A percentile compares a stretch with the other conserved stretches of the same genome.
phyloP scores from a whole-genome alignment of 495 filamentous ascomycete species.

The Penicillium riverlandense region DNA sequence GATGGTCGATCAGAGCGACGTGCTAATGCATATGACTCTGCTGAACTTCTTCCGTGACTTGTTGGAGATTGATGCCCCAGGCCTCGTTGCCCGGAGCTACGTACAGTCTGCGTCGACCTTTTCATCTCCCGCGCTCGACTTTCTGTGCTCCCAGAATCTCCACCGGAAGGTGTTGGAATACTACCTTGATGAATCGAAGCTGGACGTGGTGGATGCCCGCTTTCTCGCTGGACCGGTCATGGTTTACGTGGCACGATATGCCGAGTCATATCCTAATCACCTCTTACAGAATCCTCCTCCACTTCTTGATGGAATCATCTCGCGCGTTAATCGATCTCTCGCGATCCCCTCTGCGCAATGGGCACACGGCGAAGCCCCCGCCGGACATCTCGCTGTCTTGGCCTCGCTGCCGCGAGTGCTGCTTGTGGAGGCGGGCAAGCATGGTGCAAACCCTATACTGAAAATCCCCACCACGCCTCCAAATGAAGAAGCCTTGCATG shows the following conservation, averaged over 20 bases:
- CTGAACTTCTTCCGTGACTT: slow-evolving; percentile 70
- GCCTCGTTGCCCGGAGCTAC: slow-evolving; percentile 23
- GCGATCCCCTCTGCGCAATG: slow-evolving; percentile 38
- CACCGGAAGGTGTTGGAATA: slow-evolving; percentile 44
- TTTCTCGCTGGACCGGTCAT: slow-evolving; percentile 49
- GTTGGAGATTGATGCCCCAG: slow-evolving; percentile 39
- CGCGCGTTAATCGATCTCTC: slow-evolving; percentile 38
- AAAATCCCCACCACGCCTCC: slow-evolving; percentile 43
- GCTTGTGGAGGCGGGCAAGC: slow-evolving; percentile 43
- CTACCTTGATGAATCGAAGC: slow-evolving; percentile 44
- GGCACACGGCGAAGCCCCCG: slow-evolving; percentile 43
- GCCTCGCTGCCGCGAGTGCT: slow-evolving; percentile 49
- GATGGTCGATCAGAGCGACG: slow-evolving; percentile 70
- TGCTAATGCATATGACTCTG: slow-evolving; percentile 72
- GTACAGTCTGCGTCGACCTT: slow-evolving; percentile 32
- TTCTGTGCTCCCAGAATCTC: slow-evolving; percentile 43
- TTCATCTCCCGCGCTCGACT: slow-evolving; percentile 49
- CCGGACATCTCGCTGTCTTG: slow-evolving; percentile 49
- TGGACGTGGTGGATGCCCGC: slow-evolving; percentile 43
- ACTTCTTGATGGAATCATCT: slow-evolving; percentile 37
- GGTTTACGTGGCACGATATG: slow-evolving; percentile 52
- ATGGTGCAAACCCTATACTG: slow-evolving; percentile 38
- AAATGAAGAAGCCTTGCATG: slow-evolving; percentile 46
- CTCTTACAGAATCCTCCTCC: slow-evolving; percentile 35
- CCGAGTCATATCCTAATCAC: slow-evolving; percentile 46